phyloP scores from a whole-genome alignment of 192 early-diverging fungal genomes.

The Gamsiella multidivaricata region DNA sequence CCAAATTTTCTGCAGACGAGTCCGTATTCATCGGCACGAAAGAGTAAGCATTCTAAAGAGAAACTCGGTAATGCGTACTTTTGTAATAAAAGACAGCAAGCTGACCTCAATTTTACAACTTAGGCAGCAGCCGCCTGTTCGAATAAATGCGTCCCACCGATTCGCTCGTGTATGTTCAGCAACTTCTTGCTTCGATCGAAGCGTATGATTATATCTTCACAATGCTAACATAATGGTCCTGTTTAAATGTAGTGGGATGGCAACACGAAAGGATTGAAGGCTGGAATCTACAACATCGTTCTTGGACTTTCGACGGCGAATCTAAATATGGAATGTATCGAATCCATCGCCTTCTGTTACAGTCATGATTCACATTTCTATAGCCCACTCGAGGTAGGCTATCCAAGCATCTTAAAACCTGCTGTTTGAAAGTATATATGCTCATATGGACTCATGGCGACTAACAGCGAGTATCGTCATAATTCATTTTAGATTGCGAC shows the following conservation, averaged over 20 bases:
- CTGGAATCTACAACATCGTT: not conserved
- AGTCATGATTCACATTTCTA: not conserved
- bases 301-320: not conserved
- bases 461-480: not conserved
- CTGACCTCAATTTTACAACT: not conserved
- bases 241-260: not conserved
- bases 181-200: too few relatives aligned
- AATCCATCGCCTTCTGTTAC: not conserved
- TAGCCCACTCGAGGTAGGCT: not conserved
- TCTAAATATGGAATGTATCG: not conserved
- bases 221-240: not conserved
- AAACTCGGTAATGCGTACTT: not conserved
- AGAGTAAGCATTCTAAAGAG: not conserved
- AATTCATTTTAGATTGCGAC: not conserved
- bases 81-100: not conserved
- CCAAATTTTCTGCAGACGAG: not conserved
- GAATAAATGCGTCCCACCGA: not conserved
- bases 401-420: not conserved
- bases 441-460: not conserved
- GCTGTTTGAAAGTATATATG: not conserved
- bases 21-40: not conserved
- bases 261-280: not conserved
- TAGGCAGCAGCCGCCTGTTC: not conserved
- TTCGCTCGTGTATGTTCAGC: not conserved
- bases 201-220: too few relatives aligned